These are phyloP conservation scores for Nicotiana paniculata DNA, from an alignment of 257 asterid species.

Conservation along the genomic window DNA sequence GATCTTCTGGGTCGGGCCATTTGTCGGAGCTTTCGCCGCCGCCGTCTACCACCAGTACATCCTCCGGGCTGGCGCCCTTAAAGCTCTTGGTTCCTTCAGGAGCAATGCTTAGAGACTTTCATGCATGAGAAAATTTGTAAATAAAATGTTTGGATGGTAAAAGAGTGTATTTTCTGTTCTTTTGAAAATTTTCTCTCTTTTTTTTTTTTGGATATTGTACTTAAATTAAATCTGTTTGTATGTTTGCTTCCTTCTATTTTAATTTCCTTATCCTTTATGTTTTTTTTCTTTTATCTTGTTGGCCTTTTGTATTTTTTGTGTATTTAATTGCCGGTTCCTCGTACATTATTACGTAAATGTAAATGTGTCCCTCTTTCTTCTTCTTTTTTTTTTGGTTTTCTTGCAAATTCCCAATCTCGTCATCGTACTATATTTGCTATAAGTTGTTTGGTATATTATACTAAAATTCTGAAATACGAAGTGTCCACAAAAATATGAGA, in stretches of 20 bases:
- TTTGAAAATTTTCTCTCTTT: not conserved
- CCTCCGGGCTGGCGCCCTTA: slow-evolving; percentile 51
- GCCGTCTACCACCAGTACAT: slow-evolving; percentile 61
- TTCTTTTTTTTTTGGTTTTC: too few species aligned
- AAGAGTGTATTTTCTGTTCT: not conserved
- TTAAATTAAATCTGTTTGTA: not conserved
- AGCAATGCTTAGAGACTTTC: slow-evolving; percentile 32
- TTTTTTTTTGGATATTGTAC: slow-evolving; percentile 2
- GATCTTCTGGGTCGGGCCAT: slow-evolving; percentile 82
- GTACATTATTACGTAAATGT: not conserved
- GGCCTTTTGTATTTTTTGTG: not conserved
- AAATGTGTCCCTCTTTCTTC: not conserved
- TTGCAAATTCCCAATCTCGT: too few species aligned
- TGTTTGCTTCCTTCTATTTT: not conserved
- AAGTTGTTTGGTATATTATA: too few species aligned
- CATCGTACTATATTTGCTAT: too few species aligned
- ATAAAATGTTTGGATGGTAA: slow-evolving; percentile 14
- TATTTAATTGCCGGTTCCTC: not conserved
- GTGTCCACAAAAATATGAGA: too few species aligned
- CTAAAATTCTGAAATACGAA: too few species aligned
- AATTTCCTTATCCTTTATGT: too few species aligned
- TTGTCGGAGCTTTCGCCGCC: slow-evolving; percentile 66
- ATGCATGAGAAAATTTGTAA: slow-evolving; percentile 5
- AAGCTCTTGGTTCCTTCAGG: slow-evolving; percentile 69
- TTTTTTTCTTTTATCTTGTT: not conserved